phyloP scores from a whole-genome alignment of 2,329 filamentous ascomycete species.

The Calonectria pauciramosa region DNA sequence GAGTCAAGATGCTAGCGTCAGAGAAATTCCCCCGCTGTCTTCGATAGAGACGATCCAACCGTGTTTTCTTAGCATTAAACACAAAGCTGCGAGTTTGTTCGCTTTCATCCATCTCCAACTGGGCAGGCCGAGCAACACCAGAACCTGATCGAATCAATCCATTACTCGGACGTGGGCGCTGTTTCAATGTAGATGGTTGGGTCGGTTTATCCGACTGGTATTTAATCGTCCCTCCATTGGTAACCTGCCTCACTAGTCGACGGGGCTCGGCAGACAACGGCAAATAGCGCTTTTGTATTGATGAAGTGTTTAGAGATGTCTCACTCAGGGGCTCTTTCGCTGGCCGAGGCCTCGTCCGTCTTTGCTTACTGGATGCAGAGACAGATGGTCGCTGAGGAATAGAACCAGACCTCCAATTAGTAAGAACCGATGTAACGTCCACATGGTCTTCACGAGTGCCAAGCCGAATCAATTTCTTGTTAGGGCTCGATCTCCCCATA shows the following conservation, averaged over 20 bases:
- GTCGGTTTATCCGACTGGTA: slow-evolving; percentile 35
- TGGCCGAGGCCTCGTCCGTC: slow-evolving; percentile 17
- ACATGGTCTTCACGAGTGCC: slow-evolving; percentile 72
- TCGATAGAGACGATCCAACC: slow-evolving; percentile 68
- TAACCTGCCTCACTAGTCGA: slow-evolving; percentile 49
- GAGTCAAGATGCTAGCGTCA: slow-evolving; percentile 34
- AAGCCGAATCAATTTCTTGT: slow-evolving; percentile 70
- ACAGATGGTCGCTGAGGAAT: slow-evolving; percentile 60
- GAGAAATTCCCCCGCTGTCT: slow-evolving; percentile 49
- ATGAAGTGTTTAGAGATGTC: slow-evolving; percentile 40
- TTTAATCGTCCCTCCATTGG: slow-evolving; percentile 43
- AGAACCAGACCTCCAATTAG: slow-evolving; percentile 68
- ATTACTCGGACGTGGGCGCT: slow-evolving; percentile 12
- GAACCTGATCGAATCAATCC: slow-evolving; percentile 31
- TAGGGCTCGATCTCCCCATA: slow-evolving; percentile 68
- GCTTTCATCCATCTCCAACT: slow-evolving; percentile 65
- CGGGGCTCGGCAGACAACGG: slow-evolving; percentile 32
- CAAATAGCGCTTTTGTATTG: slow-evolving; percentile 10
- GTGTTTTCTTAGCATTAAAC: slow-evolving; percentile 66
- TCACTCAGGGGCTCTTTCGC: slow-evolving; percentile 37
- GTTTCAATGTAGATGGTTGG: slow-evolving; percentile 2
- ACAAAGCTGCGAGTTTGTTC: slow-evolving; percentile 51
- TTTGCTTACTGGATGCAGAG: slow-evolving; percentile 41
- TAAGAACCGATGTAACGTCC: slow-evolving; percentile 67
- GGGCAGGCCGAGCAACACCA: slow-evolving; percentile 61